These are phyloP conservation scores for Vitis vinifera DNA, from an alignment of 164 flowering plant genomes.

Conservation along the genomic window ASM3070453v1 NC_081809.1:4282001-4282500, in stretches of 20 bases:
- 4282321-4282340: neutral
- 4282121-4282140: neutral
- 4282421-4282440: neutral
- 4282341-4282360: neutral
- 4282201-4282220: too few relatives aligned
- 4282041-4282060: slow-evolving; percentile 87
- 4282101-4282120: neutral
- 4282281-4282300: too few relatives aligned
- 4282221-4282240: too few relatives aligned
- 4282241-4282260: too few relatives aligned
- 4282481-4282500: too few relatives aligned
- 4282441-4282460: neutral
- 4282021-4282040: slow-evolving; percentile 82
- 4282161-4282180: too few relatives aligned
- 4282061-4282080: slow-evolving; percentile 87
- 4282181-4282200: too few relatives aligned
- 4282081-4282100: slow-evolving; percentile 4
- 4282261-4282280: too few relatives aligned
- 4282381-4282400: neutral
- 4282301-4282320: too few relatives aligned
- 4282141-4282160: neutral
- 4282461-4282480: too few relatives aligned
- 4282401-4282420: neutral
- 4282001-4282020: neutral
- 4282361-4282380: neutral